These are phyloP conservation scores for Candida taoyuanica DNA, from an alignment of 805 yeast species.

Conservation along the genomic window DNA sequence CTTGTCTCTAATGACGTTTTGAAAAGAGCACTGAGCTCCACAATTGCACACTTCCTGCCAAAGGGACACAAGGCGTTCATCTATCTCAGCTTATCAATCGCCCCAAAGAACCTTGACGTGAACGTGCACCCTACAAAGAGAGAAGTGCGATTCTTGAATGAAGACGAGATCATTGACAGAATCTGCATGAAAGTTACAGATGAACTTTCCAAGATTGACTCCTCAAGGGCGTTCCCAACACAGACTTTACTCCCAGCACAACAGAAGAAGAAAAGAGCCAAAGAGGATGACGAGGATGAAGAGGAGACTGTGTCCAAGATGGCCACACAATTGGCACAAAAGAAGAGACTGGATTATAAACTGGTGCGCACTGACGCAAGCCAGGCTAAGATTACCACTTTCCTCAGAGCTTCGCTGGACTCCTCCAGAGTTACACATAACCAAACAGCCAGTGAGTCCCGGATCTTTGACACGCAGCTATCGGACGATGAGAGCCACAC, in stretches of 20 bases:
- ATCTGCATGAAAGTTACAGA: constrained; percentile 48
- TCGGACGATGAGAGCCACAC: background rate
- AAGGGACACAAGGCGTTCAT: constrained; percentile 75
- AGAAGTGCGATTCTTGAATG: constrained; percentile 81
- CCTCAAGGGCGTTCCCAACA: constrained; percentile 62
- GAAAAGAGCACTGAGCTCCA: constrained; percentile 55
- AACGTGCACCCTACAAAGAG: constrained; percentile 95
- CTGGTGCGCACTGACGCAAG: constrained; percentile 67
- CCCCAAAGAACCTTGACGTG: constrained; percentile 76
- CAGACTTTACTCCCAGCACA: constrained; percentile 46
- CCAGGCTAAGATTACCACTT: constrained; percentile 50
- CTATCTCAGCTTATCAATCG: constrained; percentile 64
- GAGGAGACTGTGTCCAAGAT: background rate
- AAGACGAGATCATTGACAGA: constrained; percentile 74
- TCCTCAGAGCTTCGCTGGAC: constrained; percentile 8
- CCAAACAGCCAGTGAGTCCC: background rate
- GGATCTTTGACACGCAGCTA: too few species aligned
- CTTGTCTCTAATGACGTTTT: constrained; percentile 81
- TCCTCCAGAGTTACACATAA: background rate
- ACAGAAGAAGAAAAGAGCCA: constrained; percentile 23
- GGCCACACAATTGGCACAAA: constrained; percentile 9
- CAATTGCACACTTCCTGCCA: constrained; percentile 52
- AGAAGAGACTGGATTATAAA: constrained; percentile 52
- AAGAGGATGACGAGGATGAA: constrained; percentile 6
- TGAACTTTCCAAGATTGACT: constrained; percentile 52